Evolutionary conservation across 2,329 filamentous ascomycete genomes (phyloP).

Genomic region (Hypocrella siamensis): DNA sequence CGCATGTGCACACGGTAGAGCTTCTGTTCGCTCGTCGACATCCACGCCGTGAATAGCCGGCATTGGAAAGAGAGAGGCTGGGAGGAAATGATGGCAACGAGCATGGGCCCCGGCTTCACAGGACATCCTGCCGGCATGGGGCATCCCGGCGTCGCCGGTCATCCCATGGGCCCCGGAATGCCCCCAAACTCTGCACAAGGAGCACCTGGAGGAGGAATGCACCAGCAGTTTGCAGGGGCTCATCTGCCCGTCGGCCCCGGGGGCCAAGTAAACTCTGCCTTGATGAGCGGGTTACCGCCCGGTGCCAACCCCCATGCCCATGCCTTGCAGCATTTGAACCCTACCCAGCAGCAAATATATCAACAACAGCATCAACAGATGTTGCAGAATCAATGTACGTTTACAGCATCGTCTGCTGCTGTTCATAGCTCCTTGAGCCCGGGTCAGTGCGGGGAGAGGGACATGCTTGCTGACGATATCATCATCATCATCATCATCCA

Average conservation of each 20-base stretch:
- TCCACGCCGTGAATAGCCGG: slow-evolving; percentile 45
- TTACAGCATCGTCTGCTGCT: not conserved
- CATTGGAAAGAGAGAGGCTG: slow-evolving; percentile 10
- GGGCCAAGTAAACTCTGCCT: slow-evolving; percentile 55
- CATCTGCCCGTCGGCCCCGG: slow-evolving; percentile 59
- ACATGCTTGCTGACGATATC: not conserved
- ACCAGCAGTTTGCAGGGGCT: slow-evolving; percentile 45
- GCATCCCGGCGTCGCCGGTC: slow-evolving; percentile 52
- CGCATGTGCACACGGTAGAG: slow-evolving; percentile 32
- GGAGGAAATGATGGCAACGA: slow-evolving; percentile 49
- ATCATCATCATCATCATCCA: slow-evolving; percentile 9
- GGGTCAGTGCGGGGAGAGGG: no score
- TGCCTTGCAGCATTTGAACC: slow-evolving; percentile 56
- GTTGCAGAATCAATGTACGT: slow-evolving; percentile 18
- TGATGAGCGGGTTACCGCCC: slow-evolving; percentile 66
- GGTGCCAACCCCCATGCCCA: slow-evolving; percentile 50
- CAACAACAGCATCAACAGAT: slow-evolving; percentile 32
- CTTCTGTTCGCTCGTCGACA: slow-evolving; percentile 31
- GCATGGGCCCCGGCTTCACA: slow-evolving; percentile 45
- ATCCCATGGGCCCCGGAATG: slow-evolving; percentile 47
- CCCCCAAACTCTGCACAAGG: slow-evolving; percentile 55
- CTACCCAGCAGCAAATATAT: slow-evolving; percentile 41
- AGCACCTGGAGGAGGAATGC: slow-evolving; percentile 46
- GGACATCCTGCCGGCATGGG: slow-evolving; percentile 58
- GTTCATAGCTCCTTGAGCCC: no score